Evolutionary conservation across 2,329 filamentous ascomycete species (phyloP).

Genomic region (Aspergillus novoparasiticus): DNA sequence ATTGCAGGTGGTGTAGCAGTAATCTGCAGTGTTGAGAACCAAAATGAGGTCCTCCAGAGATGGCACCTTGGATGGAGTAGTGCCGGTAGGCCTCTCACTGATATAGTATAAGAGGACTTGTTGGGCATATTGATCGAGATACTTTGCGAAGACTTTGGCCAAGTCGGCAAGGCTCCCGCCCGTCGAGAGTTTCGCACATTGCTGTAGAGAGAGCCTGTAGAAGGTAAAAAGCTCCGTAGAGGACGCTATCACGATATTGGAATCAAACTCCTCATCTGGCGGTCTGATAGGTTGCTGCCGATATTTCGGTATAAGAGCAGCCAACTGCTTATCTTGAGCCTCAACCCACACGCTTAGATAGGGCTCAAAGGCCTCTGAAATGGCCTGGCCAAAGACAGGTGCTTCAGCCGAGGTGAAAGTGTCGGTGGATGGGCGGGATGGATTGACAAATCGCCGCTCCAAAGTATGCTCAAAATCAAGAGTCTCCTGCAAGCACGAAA

Average conservation of each 20-base stretch:
- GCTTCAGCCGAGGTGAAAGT: conserved; percentile 79
- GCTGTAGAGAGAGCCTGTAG: conserved; percentile 87
- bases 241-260: conserved; percentile 85
- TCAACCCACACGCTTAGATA: conserved; percentile 98
- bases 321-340: conserved; percentile 86
- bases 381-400: conserved; percentile 81
- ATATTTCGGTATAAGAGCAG: conserved; percentile 83
- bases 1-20: conserved; percentile 90
- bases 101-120: conserved; percentile 80
- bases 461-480: conserved; percentile 94
- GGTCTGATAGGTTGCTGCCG: conserved; percentile 78
- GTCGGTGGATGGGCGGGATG: conserved; percentile 78
- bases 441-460: conserved; percentile 76
- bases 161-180: conserved; percentile 84
- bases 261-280: conserved; percentile 86
- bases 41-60: conserved; percentile 75
- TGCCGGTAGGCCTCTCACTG: conserved; percentile 59
- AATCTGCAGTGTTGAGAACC: conserved; percentile 94
- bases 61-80: conserved; percentile 55
- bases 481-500: conserved; percentile 91
- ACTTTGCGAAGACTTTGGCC: conserved; percentile 82
- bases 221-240: conserved; percentile 98
- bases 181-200: conserved; percentile 94
- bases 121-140: conserved; percentile 93
- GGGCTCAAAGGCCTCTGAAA: conserved; percentile 95